A percentile compares a stretch with the other conserved stretches of the same genome.
These are phyloP conservation scores for Metarhizium album DNA, from an alignment of 2,329 filamentous ascomycete genomes.

Conservation along the genomic window DNA sequence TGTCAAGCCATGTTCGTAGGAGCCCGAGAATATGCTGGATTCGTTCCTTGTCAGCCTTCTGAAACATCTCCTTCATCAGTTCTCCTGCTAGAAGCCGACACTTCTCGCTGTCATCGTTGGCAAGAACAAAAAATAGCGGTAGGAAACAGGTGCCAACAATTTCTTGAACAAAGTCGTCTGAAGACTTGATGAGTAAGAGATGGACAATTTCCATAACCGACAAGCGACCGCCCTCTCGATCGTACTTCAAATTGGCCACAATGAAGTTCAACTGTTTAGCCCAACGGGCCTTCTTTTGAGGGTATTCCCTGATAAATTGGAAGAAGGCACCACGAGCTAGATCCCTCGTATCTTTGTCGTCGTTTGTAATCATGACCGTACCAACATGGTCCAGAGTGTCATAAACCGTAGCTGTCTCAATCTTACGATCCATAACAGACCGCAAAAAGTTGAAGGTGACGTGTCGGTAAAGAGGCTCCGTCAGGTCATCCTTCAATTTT, in stretches of 20 bases:
- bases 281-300: slow-evolving; percentile 82
- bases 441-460: slow-evolving; percentile 91
- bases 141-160: slow-evolving; percentile 74
- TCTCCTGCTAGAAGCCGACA: slow-evolving; percentile 75
- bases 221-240: slow-evolving; percentile 75
- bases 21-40: slow-evolving; percentile 59
- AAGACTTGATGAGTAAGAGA: slow-evolving; percentile 74
- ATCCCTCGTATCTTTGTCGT: slow-evolving; percentile 79
- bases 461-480: slow-evolving; percentile 84
- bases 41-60: slow-evolving; percentile 62
- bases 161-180: slow-evolving; percentile 72
- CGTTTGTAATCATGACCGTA: slow-evolving; percentile 90
- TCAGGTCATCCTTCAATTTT: slow-evolving; percentile 77
- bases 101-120: slow-evolving; percentile 78
- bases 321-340: slow-evolving; percentile 82
- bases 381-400: slow-evolving; percentile 84
- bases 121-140: slow-evolving; percentile 72
- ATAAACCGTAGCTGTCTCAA: slow-evolving; percentile 81
- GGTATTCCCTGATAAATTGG: slow-evolving; percentile 90
- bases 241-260: slow-evolving; percentile 82
- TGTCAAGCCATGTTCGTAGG: slow-evolving; percentile 64
- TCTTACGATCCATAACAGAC: slow-evolving; percentile 71
- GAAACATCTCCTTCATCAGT: slow-evolving; percentile 71
- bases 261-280: slow-evolving; percentile 82
- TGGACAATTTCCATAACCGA: slow-evolving; percentile 91